These are phyloP conservation scores for Scleroderma bovista DNA, from an alignment of 768 basidiomycete genomes.

Conservation along the genomic window DNA sequence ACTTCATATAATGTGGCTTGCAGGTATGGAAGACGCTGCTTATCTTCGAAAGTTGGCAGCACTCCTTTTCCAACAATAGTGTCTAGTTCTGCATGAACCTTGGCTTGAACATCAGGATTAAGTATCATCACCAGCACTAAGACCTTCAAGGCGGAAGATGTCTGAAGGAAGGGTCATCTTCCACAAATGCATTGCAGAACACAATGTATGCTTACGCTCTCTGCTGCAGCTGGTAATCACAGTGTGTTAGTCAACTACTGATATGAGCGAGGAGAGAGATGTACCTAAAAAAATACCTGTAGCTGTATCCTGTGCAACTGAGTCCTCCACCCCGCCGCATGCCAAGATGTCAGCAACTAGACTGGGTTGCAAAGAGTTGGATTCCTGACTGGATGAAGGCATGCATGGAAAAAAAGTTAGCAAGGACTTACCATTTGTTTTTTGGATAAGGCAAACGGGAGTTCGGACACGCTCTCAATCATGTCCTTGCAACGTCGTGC, in stretches of 20 bases:
- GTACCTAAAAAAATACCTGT: conserved; percentile 1
- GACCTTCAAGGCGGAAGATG: neutral
- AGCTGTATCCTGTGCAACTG: neutral
- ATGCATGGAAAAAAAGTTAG: neutral
- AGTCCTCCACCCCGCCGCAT: neutral
- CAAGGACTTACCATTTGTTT: neutral
- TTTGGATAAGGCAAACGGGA: conserved; percentile 3
- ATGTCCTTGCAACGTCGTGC: neutral
- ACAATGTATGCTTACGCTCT: neutral
- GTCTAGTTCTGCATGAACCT: conserved; percentile 4
- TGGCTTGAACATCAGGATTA: conserved; percentile 8
- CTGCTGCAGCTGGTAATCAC: neutral
- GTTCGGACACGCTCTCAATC: neutral
- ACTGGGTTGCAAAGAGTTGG: neutral
- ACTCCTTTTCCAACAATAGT: neutral
- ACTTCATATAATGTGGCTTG: conserved; percentile 5
- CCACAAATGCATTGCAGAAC: neutral
- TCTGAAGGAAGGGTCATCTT: neutral
- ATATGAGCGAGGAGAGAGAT: neutral
- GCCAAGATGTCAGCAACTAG: neutral
- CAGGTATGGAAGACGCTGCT: conserved; percentile 1
- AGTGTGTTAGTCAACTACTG: neutral
- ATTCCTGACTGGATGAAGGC: neutral
- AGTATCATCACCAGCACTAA: conserved; percentile 3
- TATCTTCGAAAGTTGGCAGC: conserved; percentile 1